These are phyloP conservation scores for Lichtheimia ornata DNA, from an alignment of 371 early-diverging fungal species.

Conservation along the genomic window DNA sequence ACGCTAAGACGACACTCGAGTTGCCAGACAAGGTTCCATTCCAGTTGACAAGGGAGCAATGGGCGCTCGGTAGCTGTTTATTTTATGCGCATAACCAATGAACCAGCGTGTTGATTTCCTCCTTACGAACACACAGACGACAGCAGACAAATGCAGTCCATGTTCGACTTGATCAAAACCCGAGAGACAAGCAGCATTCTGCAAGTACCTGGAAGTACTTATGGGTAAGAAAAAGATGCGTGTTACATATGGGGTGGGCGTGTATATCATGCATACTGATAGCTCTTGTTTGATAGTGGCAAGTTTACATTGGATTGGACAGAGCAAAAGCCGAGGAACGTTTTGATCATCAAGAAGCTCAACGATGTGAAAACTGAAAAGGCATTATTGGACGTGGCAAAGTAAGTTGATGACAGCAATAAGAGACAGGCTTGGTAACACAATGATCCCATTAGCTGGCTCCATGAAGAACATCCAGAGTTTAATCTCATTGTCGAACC, in stretches of 20 bases:
- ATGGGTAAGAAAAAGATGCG: slow-evolving; percentile 43
- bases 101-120: slow-evolving; percentile 1
- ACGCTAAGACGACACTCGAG: slow-evolving; percentile 6
- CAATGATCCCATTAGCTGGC: slow-evolving; percentile 52
- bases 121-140: slow-evolving; percentile 6
- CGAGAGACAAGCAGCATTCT: slow-evolving; percentile 42
- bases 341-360: slow-evolving; percentile 80
- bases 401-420: slow-evolving; percentile 31
- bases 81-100: background rate
- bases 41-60: slow-evolving; percentile 20
- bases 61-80: slow-evolving; percentile 15
- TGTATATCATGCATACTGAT: background rate
- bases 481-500: slow-evolving; percentile 74
- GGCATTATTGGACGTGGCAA: slow-evolving; percentile 66
- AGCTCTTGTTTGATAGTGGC: slow-evolving; percentile 34
- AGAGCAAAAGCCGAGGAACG: slow-evolving; percentile 62
- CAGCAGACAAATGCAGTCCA: background rate
- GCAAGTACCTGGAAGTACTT: slow-evolving; percentile 62
- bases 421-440: background rate
- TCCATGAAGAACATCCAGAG: slow-evolving; percentile 56
- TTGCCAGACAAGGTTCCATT: slow-evolving; percentile 24
- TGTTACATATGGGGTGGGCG: background rate
- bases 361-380: slow-evolving; percentile 66
- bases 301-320: slow-evolving; percentile 64
- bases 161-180: slow-evolving; percentile 25